A percentile compares a stretch with the other conserved stretches of the same genome.
phyloP scores from a whole-genome alignment of 2,329 filamentous ascomycete genomes.

The Cercospora brassicicola region DNA sequence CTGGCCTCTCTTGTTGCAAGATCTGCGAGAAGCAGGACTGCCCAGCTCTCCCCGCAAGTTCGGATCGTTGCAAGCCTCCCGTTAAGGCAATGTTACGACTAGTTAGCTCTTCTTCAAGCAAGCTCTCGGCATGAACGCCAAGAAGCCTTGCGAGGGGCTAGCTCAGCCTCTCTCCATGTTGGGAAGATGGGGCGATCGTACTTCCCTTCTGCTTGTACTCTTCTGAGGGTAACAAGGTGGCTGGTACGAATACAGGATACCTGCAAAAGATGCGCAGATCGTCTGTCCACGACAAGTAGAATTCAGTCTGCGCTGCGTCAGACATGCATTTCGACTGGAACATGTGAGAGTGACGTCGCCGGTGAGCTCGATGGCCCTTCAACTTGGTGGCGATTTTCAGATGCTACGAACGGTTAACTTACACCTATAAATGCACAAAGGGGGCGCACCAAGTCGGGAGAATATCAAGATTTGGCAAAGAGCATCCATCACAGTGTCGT shows the following conservation, averaged over 20 bases:
- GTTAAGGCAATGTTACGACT: background rate
- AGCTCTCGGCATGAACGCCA: background rate
- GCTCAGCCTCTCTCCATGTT: background rate
- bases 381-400: background rate
- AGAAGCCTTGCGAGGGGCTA: background rate
- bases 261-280: background rate
- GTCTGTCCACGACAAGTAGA: background rate
- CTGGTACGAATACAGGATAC: background rate
- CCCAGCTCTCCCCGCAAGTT: background rate
- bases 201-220: background rate
- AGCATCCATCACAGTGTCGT: background rate
- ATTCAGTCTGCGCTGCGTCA: background rate
- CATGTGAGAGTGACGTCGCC: background rate
- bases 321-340: background rate
- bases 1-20: background rate
- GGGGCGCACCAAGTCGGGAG: no score
- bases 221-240: background rate
- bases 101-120: background rate
- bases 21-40: background rate
- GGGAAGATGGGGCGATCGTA: no score
- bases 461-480: background rate
- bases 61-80: background rate
- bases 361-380: background rate
- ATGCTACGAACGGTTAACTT: background rate
- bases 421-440: background rate